These are phyloP conservation scores for Camellia lanceoleosa DNA, from an alignment of 148 eudicot species.

Conservation along the genomic window DNA sequence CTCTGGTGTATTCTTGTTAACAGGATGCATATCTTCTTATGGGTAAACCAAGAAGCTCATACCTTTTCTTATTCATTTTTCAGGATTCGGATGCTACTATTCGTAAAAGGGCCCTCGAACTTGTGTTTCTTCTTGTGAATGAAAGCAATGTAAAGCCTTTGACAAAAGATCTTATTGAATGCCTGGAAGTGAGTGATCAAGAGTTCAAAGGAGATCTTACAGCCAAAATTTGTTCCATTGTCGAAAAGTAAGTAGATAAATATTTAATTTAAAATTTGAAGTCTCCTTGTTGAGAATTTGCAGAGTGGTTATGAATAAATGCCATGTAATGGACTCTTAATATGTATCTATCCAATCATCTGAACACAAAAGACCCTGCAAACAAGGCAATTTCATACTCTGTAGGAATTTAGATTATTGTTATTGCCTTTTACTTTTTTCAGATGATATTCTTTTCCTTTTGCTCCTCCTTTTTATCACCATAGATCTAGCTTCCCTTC, in stretches of 20 bases:
- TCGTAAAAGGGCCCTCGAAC: constrained; percentile 95
- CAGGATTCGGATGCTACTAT: constrained; percentile 99
- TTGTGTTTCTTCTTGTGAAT: constrained; percentile 85
- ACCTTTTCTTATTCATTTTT: constrained; percentile 21
- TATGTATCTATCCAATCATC: not conserved
- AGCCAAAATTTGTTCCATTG: constrained; percentile 92
- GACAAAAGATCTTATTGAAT: constrained; percentile 86
- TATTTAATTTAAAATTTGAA: not conserved
- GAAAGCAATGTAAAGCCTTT: constrained; percentile 89
- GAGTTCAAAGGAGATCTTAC: constrained; percentile 94
- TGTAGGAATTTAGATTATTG: not conserved
- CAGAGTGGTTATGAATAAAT: not conserved
- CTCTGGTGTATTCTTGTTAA: not conserved
- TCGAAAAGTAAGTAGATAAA: constrained; percentile 77
- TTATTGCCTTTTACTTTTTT: not conserved
- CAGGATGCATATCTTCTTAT: not conserved
- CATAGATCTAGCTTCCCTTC: not conserved
- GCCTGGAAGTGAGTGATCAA: constrained; percentile 77
- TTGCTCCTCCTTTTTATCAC: not conserved
- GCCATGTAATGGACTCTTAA: not conserved
- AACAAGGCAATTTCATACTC: not conserved
- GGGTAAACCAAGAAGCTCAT: constrained; percentile 1
- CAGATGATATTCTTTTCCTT: not conserved
- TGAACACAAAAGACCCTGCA: not conserved
- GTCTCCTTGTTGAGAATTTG: not conserved